Evolutionary conservation across 2,329 filamentous ascomycete genomes (phyloP).

Genomic region (Fusarium mexicanum): DNA sequence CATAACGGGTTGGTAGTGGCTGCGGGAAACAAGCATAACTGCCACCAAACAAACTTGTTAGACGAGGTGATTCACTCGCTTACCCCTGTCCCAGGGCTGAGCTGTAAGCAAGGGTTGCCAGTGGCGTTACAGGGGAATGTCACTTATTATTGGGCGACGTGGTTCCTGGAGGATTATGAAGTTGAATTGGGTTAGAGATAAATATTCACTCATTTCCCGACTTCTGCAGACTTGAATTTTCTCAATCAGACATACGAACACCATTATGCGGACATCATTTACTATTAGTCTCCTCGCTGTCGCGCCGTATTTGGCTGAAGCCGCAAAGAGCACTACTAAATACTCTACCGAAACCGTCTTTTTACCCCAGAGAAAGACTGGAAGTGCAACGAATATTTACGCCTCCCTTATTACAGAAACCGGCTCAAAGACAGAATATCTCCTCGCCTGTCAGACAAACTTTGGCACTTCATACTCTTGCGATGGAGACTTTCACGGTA

Average conservation of each 20-base stretch:
- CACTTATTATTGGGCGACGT: not conserved
- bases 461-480: slow-evolving; percentile 30
- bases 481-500: slow-evolving; percentile 32
- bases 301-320: not conserved
- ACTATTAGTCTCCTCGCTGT: not conserved
- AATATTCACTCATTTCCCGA: not conserved
- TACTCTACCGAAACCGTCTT: slow-evolving; percentile 30
- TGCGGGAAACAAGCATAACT: not conserved
- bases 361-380: slow-evolving; percentile 24
- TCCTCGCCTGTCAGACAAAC: slow-evolving; percentile 37
- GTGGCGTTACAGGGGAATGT: not conserved
- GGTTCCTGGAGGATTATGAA: not conserved
- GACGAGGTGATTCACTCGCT: not conserved
- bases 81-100: slow-evolving; percentile 9
- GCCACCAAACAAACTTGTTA: not conserved
- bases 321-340: slow-evolving; percentile 8
- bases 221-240: not conserved
- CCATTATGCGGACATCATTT: not conserved
- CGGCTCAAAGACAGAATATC: slow-evolving; percentile 34
- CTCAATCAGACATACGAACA: not conserved
- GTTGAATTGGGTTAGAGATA: not conserved
- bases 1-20: not conserved
- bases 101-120: not conserved
- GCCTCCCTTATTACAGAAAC: slow-evolving; percentile 37
- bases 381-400: slow-evolving; percentile 34